Conservation (phyloP, 2,329 filamentous ascomycete genomes). For the Penicillium concentricum region DNA sequence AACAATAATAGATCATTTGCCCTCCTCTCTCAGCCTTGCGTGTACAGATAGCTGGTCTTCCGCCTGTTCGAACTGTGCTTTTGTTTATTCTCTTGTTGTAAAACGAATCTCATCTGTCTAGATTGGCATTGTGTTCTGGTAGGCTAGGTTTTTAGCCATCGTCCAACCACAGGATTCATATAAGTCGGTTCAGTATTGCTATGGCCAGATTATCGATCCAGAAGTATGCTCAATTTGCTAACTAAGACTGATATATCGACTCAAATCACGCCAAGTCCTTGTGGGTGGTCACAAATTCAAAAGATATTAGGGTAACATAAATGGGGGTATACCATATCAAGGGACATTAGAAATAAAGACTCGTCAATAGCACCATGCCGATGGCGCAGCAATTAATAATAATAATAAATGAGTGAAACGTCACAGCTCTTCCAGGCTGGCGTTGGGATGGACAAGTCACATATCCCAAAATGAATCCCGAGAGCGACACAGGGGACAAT, state of each 20-base stretch:
- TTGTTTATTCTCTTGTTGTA: constrained; percentile 31
- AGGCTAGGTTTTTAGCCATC: neutral
- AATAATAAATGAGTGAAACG: neutral
- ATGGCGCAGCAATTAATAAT: neutral
- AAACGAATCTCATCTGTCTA: constrained; percentile 36
- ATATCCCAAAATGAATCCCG: neutral
- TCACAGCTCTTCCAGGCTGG: neutral
- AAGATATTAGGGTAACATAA: neutral
- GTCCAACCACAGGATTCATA: neutral
- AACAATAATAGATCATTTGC: constrained; percentile 24
- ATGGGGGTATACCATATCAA: neutral
- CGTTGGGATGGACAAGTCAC: neutral
- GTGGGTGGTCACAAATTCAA: neutral
- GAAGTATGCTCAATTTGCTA: neutral
- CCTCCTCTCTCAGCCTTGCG: constrained; percentile 31
- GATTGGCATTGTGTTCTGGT: constrained; percentile 14
- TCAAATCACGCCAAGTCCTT: neutral
- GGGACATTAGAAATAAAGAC: neutral
- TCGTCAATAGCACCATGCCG: neutral
- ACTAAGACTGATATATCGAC: neutral
- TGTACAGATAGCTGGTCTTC: constrained; percentile 46
- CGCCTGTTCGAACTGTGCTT: constrained; percentile 39
- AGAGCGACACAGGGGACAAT: neutral
- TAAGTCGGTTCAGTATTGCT: neutral
- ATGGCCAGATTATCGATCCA: neutral